Evolutionary conservation across 164 flowering plant genomes (phyloP), one percentile per base, ranked within the genome.

Genomic region (Vitis amurensis): DNA sequence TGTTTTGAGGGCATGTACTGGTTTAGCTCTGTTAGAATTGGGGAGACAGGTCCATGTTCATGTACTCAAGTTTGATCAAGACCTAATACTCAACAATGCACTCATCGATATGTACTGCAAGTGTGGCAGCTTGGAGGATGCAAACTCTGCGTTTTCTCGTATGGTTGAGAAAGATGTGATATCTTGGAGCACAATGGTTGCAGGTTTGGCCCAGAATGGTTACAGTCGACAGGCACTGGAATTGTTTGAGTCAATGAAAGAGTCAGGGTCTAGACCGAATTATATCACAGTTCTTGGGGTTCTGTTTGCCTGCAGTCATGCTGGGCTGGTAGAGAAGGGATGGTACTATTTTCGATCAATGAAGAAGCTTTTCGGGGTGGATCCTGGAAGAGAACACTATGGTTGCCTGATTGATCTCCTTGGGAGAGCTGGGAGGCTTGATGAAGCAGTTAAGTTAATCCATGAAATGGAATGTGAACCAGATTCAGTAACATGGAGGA

Each of bases 121-220:
- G 81, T 92, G 97, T 71, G 97, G 98, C 44, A 83, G 88, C 70
- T 66, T 92, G 70, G 91, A 86, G 49, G 97, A 89, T 76, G 97
- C 98, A 16, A 71, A 83, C 8, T 37, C 31, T 30, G 72, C 73
- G 64, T 94, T 92, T 52, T 48, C 11, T 65, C 73, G 77, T 51
- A 92, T 92, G 94, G 58, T 23, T 9, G 79, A 80, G 67, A 88
- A 64, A 79, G 94, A 94, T 73, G 97, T 92, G 48, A 87, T 90
- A 64, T 89, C 97, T 23, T 94, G 97, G 97, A 92, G 92, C 81
- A 90, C 97, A 11, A 92, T 94, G 98, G 87, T 94, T 66, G 78
- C 88, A 16, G 97, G 97, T 15, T 77, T 89, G 58, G 97, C 97
- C 3, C 97, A 92, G 68, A 92, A 91, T 77, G 98, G 98, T 27